These are phyloP conservation scores for Solanum peruvianum DNA, from an alignment of 257 asterid species.

Conservation along the genomic window DNA sequence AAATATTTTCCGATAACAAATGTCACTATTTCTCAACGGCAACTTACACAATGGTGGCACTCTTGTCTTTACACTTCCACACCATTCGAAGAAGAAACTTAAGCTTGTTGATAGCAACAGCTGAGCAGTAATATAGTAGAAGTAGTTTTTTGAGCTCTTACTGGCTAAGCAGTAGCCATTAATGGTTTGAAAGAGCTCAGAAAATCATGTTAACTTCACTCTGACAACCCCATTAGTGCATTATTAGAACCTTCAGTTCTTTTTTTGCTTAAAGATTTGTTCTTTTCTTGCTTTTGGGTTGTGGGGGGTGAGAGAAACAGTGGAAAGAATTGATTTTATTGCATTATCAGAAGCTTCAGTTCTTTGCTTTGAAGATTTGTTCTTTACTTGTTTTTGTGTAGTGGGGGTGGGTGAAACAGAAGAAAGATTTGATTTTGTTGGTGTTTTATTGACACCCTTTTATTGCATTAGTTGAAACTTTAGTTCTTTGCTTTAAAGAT, in stretches of 20 bases:
- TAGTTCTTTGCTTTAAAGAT: neutral
- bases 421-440: neutral
- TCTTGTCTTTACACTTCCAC: slow-evolving; percentile 9
- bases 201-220: neutral
- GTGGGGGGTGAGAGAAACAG: neutral
- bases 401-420: neutral
- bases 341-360: neutral
- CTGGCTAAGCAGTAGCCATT: slow-evolving; percentile 4
- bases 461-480: neutral
- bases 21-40: slow-evolving; percentile 29
- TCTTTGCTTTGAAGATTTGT: neutral
- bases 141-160: slow-evolving; percentile 10
- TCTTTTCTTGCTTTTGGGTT: slow-evolving; percentile 2
- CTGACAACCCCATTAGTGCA: neutral
- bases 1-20: neutral
- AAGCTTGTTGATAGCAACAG: slow-evolving; percentile 10
- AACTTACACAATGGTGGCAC: slow-evolving; percentile 14
- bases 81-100: neutral
- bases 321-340: neutral
- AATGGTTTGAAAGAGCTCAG: neutral
- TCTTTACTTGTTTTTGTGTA: neutral
- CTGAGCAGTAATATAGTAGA: slow-evolving; percentile 18
- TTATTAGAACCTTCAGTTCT: neutral
- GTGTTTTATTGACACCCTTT: neutral
- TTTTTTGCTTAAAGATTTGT: neutral